phyloP scores from a whole-genome alignment of 2,329 filamentous ascomycete species.

The Talaromyces amestolkiae region DNA sequence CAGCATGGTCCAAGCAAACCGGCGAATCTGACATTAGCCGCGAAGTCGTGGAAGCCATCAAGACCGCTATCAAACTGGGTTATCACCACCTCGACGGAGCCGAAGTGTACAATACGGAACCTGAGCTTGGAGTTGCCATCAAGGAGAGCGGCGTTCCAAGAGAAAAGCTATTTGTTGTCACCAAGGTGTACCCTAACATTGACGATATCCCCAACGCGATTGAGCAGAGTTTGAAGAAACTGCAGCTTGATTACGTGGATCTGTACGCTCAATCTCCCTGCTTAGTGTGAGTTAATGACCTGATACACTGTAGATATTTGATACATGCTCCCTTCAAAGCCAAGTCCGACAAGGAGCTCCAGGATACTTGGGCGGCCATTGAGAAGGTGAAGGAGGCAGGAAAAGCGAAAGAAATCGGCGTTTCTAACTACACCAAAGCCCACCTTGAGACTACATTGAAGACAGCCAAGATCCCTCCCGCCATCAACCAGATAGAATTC shows the following conservation, averaged over 20 bases:
- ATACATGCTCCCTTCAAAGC: constrained; percentile 50
- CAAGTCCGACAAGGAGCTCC: background rate
- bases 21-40: constrained; percentile 52
- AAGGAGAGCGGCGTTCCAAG: constrained; percentile 64
- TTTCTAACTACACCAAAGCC: constrained; percentile 52
- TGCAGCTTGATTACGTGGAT: constrained; percentile 66
- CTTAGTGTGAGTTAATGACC: constrained; percentile 50
- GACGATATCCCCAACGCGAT: constrained; percentile 64
- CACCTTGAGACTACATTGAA: constrained; percentile 50
- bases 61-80: constrained; percentile 57
- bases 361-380: constrained; percentile 51
- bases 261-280: constrained; percentile 67
- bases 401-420: constrained; percentile 51
- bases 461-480: constrained; percentile 46
- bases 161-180: constrained; percentile 64
- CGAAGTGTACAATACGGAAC: constrained; percentile 60
- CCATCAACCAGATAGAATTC: constrained; percentile 52
- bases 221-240: constrained; percentile 59
- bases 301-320: constrained; percentile 52
- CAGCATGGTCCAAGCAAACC: constrained; percentile 60
- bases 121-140: constrained; percentile 64
- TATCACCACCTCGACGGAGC: constrained; percentile 62
- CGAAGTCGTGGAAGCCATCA: constrained; percentile 54
- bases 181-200: constrained; percentile 58
- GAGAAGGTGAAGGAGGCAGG: constrained; percentile 42